Percentiles rank a stretch among this genome's conserved stretches.
phyloP scores from a whole-genome alignment of 2,329 filamentous ascomycete genomes.

The Sordariomycetes sp. region DNA sequence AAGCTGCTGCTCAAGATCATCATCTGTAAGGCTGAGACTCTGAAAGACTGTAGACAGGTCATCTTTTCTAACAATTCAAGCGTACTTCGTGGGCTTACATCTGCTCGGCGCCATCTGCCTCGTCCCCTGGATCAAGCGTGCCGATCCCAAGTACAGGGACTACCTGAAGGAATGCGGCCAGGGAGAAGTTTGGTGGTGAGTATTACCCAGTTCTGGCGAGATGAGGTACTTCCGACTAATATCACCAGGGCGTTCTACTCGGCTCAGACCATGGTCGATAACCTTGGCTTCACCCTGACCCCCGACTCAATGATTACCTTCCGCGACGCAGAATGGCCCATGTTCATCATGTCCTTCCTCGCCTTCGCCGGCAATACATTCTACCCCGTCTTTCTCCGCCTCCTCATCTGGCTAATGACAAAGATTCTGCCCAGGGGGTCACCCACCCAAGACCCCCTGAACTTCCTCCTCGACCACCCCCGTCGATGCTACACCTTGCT shows the following conservation, averaged over 20 bases:
- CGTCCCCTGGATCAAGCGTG: slow-evolving; percentile 34
- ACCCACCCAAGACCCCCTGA: slow-evolving; percentile 31
- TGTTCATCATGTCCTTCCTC: slow-evolving; percentile 37
- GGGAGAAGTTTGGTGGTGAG: slow-evolving; percentile 39
- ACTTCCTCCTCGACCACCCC: slow-evolving; percentile 53
- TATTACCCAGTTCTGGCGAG: no score
- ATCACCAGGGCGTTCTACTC: slow-evolving; percentile 30
- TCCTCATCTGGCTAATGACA: slow-evolving; percentile 47
- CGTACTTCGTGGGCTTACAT: slow-evolving; percentile 34
- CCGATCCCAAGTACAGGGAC: slow-evolving; percentile 27
- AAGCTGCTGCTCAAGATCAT: slow-evolving; percentile 39
- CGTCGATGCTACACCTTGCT: slow-evolving; percentile 54
- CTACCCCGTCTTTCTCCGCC: slow-evolving; percentile 48
- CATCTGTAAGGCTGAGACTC: slow-evolving; percentile 16
- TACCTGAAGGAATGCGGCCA: slow-evolving; percentile 28
- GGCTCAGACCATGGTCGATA: slow-evolving; percentile 40
- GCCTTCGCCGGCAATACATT: slow-evolving; percentile 44
- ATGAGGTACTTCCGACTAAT: no score
- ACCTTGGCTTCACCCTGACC: slow-evolving; percentile 45
- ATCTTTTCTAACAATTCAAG: no score
- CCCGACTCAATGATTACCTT: slow-evolving; percentile 45
- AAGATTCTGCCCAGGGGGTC: slow-evolving; percentile 31
- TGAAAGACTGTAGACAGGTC: no score
- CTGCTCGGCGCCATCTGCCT: slow-evolving; percentile 37
- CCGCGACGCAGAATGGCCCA: slow-evolving; percentile 28